Evolutionary conservation across 2,329 filamentous ascomycete species (phyloP), one percentile per base, ranked within the genome.

Genomic region (Neophaeococcomyces aloes): DNA sequence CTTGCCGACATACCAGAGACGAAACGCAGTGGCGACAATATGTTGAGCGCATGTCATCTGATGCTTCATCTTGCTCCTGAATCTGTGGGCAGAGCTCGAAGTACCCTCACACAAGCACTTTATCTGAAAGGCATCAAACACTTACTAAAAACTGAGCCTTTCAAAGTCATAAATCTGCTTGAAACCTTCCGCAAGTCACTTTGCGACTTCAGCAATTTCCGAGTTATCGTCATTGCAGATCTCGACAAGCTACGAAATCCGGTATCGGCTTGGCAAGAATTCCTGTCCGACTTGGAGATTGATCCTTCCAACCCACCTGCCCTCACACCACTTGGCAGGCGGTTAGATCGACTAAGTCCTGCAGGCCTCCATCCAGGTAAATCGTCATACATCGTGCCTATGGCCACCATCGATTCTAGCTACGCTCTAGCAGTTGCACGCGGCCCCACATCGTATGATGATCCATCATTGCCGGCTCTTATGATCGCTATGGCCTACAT

Each of bases 321-420:
- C 8, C 71, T 93, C 43, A 70, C 78, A 11, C 80, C 85, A 1
- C 80, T 95, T 38, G 77, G 82, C 46, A 75, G 79, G 51, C 76
- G 80, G 7, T 71, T 75, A 40, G 74, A 77, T 30, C 72, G 86
- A n/a, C 77, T 94, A 43, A 93, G 78, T 50, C 70, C 77, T 0
- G 78, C 85, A 43, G 91, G 87, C 13, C 73, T 74, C 42, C 77
- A 76, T 5, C 83, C 88, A 0, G 91, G 91, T 11, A 75, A 77
- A 4, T 72, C 83, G 29, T 78, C 81, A 25, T 82, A 86, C 53
- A 75, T 98, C 42, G 76, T 96, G 17, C 87, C 91, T 13, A 91
- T 98, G 79, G 78, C 86, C 0, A 83, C 87, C 1, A 82, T 95
- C 40, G 91, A 98, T 65, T 93, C 85, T 33, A 95, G 88, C 1